These are phyloP conservation scores for Eimeria mitis DNA, from an alignment of 169 alveolate genomes.

Conservation along the genomic window DNA sequence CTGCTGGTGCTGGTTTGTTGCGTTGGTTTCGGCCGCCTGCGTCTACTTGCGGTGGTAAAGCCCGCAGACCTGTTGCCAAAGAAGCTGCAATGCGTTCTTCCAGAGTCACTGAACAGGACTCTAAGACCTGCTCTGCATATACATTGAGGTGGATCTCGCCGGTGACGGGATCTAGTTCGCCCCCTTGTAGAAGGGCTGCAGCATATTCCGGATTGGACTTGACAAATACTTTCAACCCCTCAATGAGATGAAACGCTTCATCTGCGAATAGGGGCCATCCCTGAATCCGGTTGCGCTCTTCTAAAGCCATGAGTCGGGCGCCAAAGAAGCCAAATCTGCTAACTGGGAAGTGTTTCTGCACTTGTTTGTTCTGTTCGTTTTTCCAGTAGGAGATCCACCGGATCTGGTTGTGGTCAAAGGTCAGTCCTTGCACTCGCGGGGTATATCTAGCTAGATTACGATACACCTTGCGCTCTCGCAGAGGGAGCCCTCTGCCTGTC, in stretches of 20 bases:
- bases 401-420: conserved; percentile 88
- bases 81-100: conserved; percentile 50
- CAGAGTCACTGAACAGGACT: conserved; percentile 30
- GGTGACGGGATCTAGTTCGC: conserved; percentile 29
- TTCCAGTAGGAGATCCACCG: conserved; percentile 90
- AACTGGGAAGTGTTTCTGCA: conserved; percentile 88
- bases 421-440: conserved; percentile 86
- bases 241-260: conserved; percentile 76
- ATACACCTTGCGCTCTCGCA: conserved; percentile 86
- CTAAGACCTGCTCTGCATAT: conserved; percentile 53
- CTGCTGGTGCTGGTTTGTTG: conserved; percentile 10
- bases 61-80: conserved; percentile 26
- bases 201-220: conserved; percentile 51
- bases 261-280: conserved; percentile 79
- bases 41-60: conserved; percentile 28
- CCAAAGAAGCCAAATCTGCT: conserved; percentile 86
- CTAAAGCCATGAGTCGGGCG: conserved; percentile 87
- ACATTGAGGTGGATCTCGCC: conserved; percentile 39
- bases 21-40: conserved; percentile 47
- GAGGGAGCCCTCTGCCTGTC: conserved; percentile 85
- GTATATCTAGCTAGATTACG: conserved; percentile 85
- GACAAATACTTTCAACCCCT: conserved; percentile 41
- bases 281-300: conserved; percentile 77
- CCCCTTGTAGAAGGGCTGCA: conserved; percentile 35
- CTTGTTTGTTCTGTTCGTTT: conserved; percentile 87